A percentile compares a stretch with the other conserved stretches of the same genome.
These are phyloP conservation scores for Aspergillus bridgeri DNA, from an alignment of 495 filamentous ascomycete species.

Conservation along the genomic window DNA sequence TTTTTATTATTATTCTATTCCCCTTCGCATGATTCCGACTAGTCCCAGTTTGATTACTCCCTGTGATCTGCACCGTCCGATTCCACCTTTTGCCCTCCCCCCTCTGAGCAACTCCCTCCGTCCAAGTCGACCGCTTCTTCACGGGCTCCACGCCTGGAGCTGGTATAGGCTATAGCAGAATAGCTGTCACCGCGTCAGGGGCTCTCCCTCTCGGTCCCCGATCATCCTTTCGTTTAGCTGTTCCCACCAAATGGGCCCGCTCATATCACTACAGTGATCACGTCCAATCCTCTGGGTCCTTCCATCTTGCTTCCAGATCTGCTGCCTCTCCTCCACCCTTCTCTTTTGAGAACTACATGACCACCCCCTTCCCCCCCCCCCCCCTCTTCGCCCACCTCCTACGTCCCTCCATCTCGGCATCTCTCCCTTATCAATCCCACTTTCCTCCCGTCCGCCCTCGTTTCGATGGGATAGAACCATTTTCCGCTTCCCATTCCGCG, in stretches of 20 bases:
- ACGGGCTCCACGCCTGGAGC: conserved; percentile 44
- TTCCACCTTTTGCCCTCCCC: neutral
- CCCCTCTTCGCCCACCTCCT: conserved; percentile 22
- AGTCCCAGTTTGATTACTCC: conserved; percentile 6
- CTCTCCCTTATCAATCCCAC: conserved; percentile 10
- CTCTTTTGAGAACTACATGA: conserved; percentile 28
- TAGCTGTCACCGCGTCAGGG: conserved; percentile 47
- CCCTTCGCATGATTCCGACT: no score
- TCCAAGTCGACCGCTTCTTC: conserved; percentile 25
- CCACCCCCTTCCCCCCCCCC: conserved; percentile 23
- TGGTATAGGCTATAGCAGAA: conserved; percentile 19
- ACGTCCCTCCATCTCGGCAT: conserved; percentile 13
- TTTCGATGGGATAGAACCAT: conserved; percentile 18
- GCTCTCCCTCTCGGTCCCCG: conserved; percentile 29
- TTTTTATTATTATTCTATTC: no score
- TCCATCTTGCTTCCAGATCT: conserved; percentile 35
- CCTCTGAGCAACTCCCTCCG: conserved; percentile 14
- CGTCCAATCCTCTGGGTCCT: conserved; percentile 37
- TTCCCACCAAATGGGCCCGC: conserved; percentile 38
- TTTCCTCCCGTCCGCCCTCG: neutral
- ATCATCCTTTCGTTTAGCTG: conserved; percentile 31
- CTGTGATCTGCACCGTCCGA: conserved; percentile 21
- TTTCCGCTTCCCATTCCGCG: conserved; percentile 10
- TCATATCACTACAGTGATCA: conserved; percentile 38
- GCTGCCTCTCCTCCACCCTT: conserved; percentile 25